Base-by-base conservation (phyloP, 148 eudicot species). In the Rhododendron henanense region DNA sequence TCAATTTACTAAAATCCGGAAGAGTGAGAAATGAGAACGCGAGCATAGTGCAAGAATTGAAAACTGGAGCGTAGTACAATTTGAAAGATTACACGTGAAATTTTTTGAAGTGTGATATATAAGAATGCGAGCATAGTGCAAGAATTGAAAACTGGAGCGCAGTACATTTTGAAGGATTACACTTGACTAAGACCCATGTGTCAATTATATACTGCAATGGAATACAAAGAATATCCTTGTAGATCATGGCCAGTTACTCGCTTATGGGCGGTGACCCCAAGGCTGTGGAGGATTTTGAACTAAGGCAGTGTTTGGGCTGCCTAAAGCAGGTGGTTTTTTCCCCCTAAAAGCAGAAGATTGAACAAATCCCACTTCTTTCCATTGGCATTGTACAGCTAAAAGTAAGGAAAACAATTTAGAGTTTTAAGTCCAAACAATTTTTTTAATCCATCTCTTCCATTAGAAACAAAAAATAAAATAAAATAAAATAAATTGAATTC, bases 251-350 rank as follows among this genome's bases (percentile, higher is more conserved):
- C 85, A 13, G 0, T 6, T 31, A 0, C 7, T 1, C 13, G 28
- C 6, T 21, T 79, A 0, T 28, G 4, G 87, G 84, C 86, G 91
- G 91, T 86, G 35, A 74, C 28, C 55, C 82, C 88, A 57, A 90
- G 78, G 90, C 82, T 85, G 47, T 88, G 78, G 88, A 82, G 87
- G 9, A 51, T 15, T 84, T 78, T 81, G 75, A 86, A 88, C 81
- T 82, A 79, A 33, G 76, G 39, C 76, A 3, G 76, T 71, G 76
- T 71, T 71, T 71, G 76, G 76, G 18, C 39, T 71, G 6, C 19
- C 76, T 14, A 11, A 71, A 71, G 1, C 14, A 3, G 73, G 33
- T 67, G 73, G 73, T 25, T 67, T 67, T 25, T 39, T 4, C 41
- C 14, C 1, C 33, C 73, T 65, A 65, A 4, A 59, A 16, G 8